phyloP scores from a whole-genome alignment of 1,284 basidiomycete genomes.

The Trametes pubescens region DNA sequence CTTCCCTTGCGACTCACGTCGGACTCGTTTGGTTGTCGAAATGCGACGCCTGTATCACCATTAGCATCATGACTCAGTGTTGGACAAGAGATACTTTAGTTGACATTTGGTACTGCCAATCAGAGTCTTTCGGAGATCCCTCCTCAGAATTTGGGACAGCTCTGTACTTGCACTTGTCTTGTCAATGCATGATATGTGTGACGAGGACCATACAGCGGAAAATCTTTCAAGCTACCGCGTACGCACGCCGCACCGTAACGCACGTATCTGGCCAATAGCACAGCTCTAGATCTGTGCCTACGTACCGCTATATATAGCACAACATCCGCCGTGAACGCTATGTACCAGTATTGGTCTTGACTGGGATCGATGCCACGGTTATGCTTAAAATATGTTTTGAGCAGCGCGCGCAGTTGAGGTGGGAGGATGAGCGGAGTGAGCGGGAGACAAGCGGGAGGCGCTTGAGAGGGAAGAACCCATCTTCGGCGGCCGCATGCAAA shows the following conservation, averaged over 20 bases:
- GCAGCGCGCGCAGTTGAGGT: constrained; percentile 6
- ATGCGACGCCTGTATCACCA: constrained; percentile 31
- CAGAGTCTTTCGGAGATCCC: no score
- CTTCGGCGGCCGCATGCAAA: constrained; percentile 15
- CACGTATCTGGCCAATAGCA: no score
- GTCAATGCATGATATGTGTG: no score
- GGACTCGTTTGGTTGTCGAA: constrained; percentile 33
- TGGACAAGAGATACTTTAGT: background rate
- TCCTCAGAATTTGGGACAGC: no score
- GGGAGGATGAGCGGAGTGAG: background rate
- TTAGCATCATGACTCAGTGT: background rate
- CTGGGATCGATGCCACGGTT: constrained; percentile 5
- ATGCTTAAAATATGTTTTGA: background rate
- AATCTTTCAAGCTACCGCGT: no score
- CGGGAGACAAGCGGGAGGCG: background rate
- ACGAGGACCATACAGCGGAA: no score
- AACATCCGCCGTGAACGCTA: background rate
- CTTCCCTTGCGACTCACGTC: constrained; percentile 41
- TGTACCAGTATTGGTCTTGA: background rate
- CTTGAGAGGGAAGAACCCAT: constrained; percentile 8
- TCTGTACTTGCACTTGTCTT: no score
- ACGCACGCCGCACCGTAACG: no score
- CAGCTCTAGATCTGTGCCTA: no score
- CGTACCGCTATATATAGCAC: background rate
- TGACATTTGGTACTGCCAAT: no score